Percentiles rank a stretch among this genome's conserved stretches.
phyloP scores from a whole-genome alignment of 352 stramenopile species.

The Nothophytophthora sp. region DNA sequence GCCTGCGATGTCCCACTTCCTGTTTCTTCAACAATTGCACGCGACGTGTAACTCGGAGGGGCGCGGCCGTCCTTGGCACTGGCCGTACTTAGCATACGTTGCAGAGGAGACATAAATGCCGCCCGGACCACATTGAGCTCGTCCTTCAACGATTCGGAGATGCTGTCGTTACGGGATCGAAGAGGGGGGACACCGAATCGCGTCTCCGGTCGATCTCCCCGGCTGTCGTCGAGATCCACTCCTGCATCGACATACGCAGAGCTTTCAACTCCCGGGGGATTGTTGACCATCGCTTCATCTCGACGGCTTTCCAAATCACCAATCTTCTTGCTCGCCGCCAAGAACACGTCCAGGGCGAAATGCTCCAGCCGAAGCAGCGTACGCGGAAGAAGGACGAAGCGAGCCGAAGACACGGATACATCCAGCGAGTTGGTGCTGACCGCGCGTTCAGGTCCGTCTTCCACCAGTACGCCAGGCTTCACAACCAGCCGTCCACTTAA shows the following conservation, averaged over 20 bases:
- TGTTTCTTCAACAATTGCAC: conserved; percentile 29
- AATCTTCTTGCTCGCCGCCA: conserved; percentile 42
- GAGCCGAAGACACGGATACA: conserved; percentile 41
- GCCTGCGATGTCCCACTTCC: conserved; percentile 10
- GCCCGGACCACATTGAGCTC: conserved; percentile 31
- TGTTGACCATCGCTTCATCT: conserved; percentile 32
- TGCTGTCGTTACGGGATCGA: conserved; percentile 51
- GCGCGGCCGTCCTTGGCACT: conserved; percentile 28
- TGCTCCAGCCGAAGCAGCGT: conserved; percentile 59
- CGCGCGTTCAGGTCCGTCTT: conserved; percentile 4
- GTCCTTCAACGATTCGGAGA: conserved; percentile 54
- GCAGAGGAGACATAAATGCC: conserved; percentile 44
- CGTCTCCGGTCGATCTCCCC: conserved; percentile 19
- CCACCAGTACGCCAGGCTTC: background rate
- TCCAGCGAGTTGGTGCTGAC: conserved; percentile 26
- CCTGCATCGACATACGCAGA: conserved; percentile 30
- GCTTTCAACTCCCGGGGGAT: conserved; percentile 19
- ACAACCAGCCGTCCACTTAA: conserved; percentile 25
- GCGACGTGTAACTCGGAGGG: conserved; percentile 25
- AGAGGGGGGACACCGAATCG: conserved; percentile 27
- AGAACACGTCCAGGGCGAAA: conserved; percentile 51
- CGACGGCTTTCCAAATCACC: conserved; percentile 43
- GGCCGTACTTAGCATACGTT: conserved; percentile 39
- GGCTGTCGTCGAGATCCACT: conserved; percentile 24
- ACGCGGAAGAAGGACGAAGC: conserved; percentile 50